phyloP scores from a whole-genome alignment of 2,329 filamentous ascomycete species.

The Hymenoscyphus repandus region DNA sequence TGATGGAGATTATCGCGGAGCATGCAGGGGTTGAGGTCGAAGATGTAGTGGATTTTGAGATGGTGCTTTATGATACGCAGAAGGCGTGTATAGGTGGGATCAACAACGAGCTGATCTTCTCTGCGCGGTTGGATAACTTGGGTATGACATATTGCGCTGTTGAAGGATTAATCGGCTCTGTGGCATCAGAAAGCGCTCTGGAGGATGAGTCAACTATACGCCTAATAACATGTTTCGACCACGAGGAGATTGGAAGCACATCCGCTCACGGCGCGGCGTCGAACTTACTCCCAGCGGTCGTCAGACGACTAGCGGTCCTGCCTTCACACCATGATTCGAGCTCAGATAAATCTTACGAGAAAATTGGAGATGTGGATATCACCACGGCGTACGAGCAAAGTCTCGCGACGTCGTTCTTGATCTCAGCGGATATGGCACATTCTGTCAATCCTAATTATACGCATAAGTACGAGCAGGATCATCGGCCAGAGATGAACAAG shows the following conservation, averaged over 20 bases:
- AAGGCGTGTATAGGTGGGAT: conserved; percentile 84
- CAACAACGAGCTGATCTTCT: conserved; percentile 92
- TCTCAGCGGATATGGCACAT: conserved; percentile 98
- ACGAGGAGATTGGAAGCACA: conserved; percentile 92
- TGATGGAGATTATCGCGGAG: conserved; percentile 79
- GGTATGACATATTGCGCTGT: conserved; percentile 95
- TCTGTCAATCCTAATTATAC: conserved; percentile 93
- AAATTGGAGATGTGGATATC: conserved; percentile 54
- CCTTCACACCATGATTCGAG: conserved; percentile 47
- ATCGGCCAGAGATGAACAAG: conserved; percentile 93
- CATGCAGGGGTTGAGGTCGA: conserved; percentile 66
- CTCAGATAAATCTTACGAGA: conserved; percentile 62
- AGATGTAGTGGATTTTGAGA: conserved; percentile 86
- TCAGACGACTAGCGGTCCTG: conserved; percentile 79
- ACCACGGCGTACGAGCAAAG: conserved; percentile 91
- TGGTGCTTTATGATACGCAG: conserved; percentile 95
- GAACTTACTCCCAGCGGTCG: conserved; percentile 80
- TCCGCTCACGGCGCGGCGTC: conserved; percentile 93
- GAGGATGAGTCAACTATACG: conserved; percentile 77
- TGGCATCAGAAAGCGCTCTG: conserved; percentile 58
- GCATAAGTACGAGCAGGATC: conserved; percentile 83
- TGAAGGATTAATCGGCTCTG: conserved; percentile 76
- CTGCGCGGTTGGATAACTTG: conserved; percentile 90
- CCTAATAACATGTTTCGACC: conserved; percentile 91
- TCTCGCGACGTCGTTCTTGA: conserved; percentile 81